Evolutionary conservation across 1,284 basidiomycete species (phyloP), one percentile per base, ranked within the genome.

Genomic region (Ceratobasidium sp.): DNA sequence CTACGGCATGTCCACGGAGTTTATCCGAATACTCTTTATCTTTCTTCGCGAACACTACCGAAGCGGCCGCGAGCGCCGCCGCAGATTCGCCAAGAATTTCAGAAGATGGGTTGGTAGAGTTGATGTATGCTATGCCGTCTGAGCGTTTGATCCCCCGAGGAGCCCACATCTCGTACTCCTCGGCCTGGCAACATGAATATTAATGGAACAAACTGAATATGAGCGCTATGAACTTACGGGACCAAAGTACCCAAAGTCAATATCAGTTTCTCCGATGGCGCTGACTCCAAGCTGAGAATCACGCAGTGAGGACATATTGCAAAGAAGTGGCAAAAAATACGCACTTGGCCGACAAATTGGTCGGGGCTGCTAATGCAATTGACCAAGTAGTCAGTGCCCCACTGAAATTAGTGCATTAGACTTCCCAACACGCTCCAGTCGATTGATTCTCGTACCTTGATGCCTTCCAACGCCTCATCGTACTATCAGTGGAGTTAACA

Each of bases 111-210:
- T 69, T 69, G n/a, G 68, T 69, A 9, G 57, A 52, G 33, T 69
- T 69, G 68, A 69, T 69, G 47, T 69, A 69, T 25, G 68, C 56
- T 16, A 69, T 49, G 25, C 68, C 68, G 21, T 14, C 57, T 4
- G 58, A 58, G 19, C 52, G 68, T 41, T 47, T 53, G 58, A 69
- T 53, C 2, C 44, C 36, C 13, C 47, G 33, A 5, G 68, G 68
- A 2, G 58, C 68, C 68, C 68, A 69, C 68, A 60, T 69, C 23
- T 69, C 68, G 68, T 69, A 69, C 39, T 69, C 68, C 33, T 69
- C 68, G 4, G 68, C 46, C 68, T 69, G 21, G 44, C 33, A 19
- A 46, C 19, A 13, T 8, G 23, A 6, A 41, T 25, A 50, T 50
- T 50, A 1, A 23, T 25, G 39, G 54, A 19, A 49, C 44, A 14